Base-by-base conservation (phyloP, 495 filamentous ascomycete genomes). In the Bacidia rubella region DNA sequence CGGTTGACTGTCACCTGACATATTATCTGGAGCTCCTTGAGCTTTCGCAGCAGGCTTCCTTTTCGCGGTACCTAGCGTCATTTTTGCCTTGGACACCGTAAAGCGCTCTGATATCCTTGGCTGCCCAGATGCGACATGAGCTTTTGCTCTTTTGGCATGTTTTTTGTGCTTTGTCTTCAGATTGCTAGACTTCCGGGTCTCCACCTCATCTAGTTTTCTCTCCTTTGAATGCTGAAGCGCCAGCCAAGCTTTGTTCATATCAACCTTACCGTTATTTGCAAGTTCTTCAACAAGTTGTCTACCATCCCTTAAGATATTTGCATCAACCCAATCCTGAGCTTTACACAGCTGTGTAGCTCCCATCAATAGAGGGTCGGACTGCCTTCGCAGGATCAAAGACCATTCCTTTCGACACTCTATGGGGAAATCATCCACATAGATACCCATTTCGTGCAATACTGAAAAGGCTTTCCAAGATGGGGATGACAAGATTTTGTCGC, bases 361-460 rank as follows among this genome's bases (percentile, higher is more conserved):
- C 7, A 78, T 65, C 2, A 77, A 60, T 17, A 75, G 44, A 2
- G 65, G 66, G 19, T 66, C 63, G 7, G 65, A 54, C 4, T 60
- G 25, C 9, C 0, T 55, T 52, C 1, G 64, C 58, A 21, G 41
- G 26, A 80, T 75, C 2, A 95, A 71, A 1, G 82, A 75, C 82
- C 86, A 93, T 15, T 70, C 68, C 24, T 65, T 58, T 5, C 77
- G 74, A 38, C 65, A 70, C 50, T 71, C 68, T 38, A 63, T 62
- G 51, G 67, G 84, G 70, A 76, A 90, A 47, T 66, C 52, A 4
- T 77, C 60, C 11, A 92, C 61, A 50, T 82, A 85, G 22, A 92
- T 63, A 0, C 90, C 90, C 47, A 95, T 72, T 59, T 95, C 86
- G 52, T 86, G 85, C 29, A 80, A 77, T 12, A 70, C 62, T 44